Base-by-base conservation (phyloP, 352 stramenopile genomes). In the Saprolegnia parasitica region DNA sequence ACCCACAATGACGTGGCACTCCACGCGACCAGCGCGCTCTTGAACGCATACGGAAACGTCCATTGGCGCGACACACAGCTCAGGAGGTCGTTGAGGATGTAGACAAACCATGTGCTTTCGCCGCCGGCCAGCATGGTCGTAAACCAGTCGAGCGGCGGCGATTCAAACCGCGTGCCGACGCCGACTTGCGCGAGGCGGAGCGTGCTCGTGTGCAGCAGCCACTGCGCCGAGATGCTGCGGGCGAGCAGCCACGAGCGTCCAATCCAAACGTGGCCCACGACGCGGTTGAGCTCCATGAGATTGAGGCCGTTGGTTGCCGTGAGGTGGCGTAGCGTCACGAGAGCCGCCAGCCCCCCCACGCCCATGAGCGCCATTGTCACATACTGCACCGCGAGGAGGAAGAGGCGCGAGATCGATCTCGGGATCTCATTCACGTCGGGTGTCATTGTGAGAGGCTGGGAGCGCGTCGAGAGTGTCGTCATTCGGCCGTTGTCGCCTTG, bases 21-120 rank as follows among this genome's bases (percentile, higher is more conserved):
- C 58, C 58, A 66, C 18, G 40, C 32, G 15, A 55, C n/a, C 29
- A 37, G 15, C 15, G 58, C 15, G 40, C 58, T 55, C 46, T 66
- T 66, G 16, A 20, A 52, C n/a, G 40, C 58, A 46, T 66, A 66
- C 16, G 6, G 1, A 13, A 24, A 24, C 2, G 58, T 66, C 10
- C 56, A 66, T 21, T 66, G 58, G 1, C 9, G 24, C 3, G 58
- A 56, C 8, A 66, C 9, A 23, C 32, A 49, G 16, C 32, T 54
- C 16, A 66, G 26, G n/a, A 66, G 11, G 46, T 66, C 58, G n/a
- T 66, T 66, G 21, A 66, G 58, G 16, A 66, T 29, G 29, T 66
- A 66, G 16, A 49, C 58, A 21, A 66, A 39, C 58, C 58, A 66
- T 21, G 58, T 55, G 32, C 13, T 29, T 66, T 66, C 58, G 24